Evolutionary conservation across 2,329 filamentous ascomycete species (phyloP).

Genomic region (Daldinia eschscholtzii): DNA sequence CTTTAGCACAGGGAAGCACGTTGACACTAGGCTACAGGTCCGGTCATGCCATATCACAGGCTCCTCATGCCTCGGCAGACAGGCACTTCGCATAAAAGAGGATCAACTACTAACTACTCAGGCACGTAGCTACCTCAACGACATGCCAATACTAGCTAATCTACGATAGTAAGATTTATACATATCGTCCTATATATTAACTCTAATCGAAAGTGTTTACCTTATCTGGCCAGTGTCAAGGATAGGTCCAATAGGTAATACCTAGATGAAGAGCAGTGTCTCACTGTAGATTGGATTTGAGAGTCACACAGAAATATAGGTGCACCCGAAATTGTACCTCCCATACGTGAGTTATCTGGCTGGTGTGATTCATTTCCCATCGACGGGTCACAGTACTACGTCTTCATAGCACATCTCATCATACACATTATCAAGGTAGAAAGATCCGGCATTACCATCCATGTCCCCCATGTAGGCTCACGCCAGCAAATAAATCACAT

Average conservation of each 20-base stretch:
- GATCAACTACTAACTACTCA: constrained; percentile 18
- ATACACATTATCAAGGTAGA: neutral
- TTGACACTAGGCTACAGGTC: neutral
- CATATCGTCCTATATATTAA: neutral
- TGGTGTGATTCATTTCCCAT: constrained; percentile 4
- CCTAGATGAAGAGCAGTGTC: neutral
- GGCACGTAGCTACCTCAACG: constrained; percentile 1
- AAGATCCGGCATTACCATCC: neutral
- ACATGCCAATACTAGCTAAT: neutral
- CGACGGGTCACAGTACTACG: neutral
- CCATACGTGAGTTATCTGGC: neutral
- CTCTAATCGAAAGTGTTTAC: constrained; percentile 1
- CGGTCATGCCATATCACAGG: neutral
- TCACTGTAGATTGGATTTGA: neutral
- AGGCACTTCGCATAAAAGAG: constrained; percentile 12
- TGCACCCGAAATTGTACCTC: neutral
- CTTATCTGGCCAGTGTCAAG: neutral
- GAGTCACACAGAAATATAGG: neutral
- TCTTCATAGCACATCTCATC: constrained; percentile 1
- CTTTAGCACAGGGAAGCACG: neutral
- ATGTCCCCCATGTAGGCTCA: neutral
- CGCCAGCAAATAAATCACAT: neutral
- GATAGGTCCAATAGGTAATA: neutral
- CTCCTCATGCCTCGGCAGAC: constrained; percentile 1
- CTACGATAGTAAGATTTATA: constrained; percentile 20